Conservation (phyloP, 148 eudicot species). For the Oxyria digyna region DNA sequence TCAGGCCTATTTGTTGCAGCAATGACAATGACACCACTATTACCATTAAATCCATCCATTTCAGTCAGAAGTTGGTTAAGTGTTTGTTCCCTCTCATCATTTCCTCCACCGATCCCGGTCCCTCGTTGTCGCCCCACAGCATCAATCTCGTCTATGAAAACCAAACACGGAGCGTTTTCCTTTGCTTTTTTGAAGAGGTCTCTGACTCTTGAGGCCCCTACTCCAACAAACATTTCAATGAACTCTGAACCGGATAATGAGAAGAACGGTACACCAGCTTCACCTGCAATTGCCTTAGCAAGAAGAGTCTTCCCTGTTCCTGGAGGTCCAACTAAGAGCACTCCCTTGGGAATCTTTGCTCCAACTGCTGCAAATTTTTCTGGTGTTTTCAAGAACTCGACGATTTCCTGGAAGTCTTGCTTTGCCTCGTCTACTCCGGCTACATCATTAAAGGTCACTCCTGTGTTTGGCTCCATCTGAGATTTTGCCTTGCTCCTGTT, state of each 20-base stretch:
- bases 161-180: constrained; percentile 56
- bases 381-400: constrained; percentile 63
- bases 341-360: constrained; percentile 75
- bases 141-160: constrained; percentile 83
- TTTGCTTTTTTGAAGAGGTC: constrained; percentile 81
- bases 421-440: constrained; percentile 93
- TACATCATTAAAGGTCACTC: constrained; percentile 75
- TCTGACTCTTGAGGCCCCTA: constrained; percentile 80
- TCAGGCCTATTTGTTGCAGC: constrained; percentile 87
- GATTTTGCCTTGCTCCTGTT: constrained; percentile 87
- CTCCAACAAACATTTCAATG: constrained; percentile 84
- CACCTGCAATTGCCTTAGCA: constrained; percentile 84
- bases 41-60: constrained; percentile 72
- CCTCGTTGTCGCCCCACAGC: constrained; percentile 89
- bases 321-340: constrained; percentile 62
- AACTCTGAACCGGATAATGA: constrained; percentile 77
- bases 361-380: constrained; percentile 66
- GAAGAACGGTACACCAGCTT: constrained; percentile 77
- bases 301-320: constrained; percentile 77
- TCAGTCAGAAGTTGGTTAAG: constrained; percentile 76
- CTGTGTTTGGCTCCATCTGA: constrained; percentile 87
- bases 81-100: constrained; percentile 82
- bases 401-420: constrained; percentile 73
- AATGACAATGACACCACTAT: constrained; percentile 70
- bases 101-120: constrained; percentile 84